Evolutionary conservation across 257 asterid genomes (phyloP).

Genomic region (Nicotiana otophora): DNA sequence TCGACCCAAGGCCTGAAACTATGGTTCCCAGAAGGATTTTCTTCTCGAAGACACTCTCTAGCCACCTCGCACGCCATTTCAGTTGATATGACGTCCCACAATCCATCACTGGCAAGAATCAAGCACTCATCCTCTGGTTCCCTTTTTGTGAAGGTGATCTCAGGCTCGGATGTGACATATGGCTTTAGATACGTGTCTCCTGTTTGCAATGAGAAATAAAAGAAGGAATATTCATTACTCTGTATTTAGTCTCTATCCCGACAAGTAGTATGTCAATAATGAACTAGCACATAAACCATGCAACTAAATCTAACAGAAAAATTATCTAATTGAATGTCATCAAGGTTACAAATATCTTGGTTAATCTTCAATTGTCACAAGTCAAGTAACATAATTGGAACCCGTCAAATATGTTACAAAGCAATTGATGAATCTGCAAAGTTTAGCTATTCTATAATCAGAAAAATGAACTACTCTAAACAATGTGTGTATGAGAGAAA

Average conservation of each 20-base stretch:
- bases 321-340: too few species aligned
- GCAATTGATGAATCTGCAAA: not conserved
- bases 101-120: constrained; percentile 18
- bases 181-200: constrained; percentile 16
- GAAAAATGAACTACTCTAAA: not conserved
- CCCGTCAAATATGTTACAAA: not conserved
- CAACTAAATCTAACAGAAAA: not conserved
- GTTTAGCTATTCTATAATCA: not conserved
- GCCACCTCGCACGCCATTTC: constrained; percentile 12
- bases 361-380: not conserved
- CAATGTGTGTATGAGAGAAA: not conserved
- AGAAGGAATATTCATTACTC: not conserved
- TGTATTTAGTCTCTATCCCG: not conserved
- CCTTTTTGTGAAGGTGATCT: constrained; percentile 10
- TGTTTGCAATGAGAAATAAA: not conserved
- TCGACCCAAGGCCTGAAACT: not conserved
- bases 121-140: constrained; percentile 11
- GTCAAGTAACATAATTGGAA: not conserved
- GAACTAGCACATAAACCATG: not conserved
- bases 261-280: not conserved
- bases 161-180: constrained; percentile 10
- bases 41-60: not conserved
- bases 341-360: not conserved
- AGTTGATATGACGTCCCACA: constrained; percentile 18
- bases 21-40: not conserved